Percentiles rank a stretch among this genome's conserved stretches.
phyloP scores from a whole-genome alignment of 2,329 filamentous ascomycete species.

The Scedosporium aurantiacum region DNA sequence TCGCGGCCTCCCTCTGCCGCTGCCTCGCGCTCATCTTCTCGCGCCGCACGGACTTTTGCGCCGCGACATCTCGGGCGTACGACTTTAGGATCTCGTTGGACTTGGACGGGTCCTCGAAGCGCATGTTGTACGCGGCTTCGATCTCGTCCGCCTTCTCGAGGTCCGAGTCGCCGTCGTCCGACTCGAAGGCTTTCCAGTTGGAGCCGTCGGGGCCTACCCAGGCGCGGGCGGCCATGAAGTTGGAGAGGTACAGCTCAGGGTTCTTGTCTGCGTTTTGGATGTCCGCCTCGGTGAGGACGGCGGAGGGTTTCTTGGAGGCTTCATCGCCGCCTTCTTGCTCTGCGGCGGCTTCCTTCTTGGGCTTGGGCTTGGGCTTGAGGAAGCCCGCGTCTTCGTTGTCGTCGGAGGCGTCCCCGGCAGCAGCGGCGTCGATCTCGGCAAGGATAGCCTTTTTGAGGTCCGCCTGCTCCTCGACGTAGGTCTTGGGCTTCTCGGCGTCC shows the following conservation, averaged over 20 bases:
- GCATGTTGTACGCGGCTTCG: conserved; percentile 88
- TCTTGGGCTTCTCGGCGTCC: conserved; percentile 41
- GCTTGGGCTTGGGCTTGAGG: conserved; percentile 51
- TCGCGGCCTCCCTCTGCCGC: conserved; percentile 67
- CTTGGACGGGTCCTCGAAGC: conserved; percentile 84
- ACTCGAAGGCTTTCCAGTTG: conserved; percentile 75
- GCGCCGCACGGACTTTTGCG: conserved; percentile 71
- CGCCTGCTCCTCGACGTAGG: conserved; percentile 83
- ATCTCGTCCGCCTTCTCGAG: conserved; percentile 70
- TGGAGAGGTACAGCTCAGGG: conserved; percentile 85
- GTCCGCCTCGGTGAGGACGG: conserved; percentile 45
- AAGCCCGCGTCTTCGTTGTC: conserved; percentile 40
- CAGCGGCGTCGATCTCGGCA: conserved; percentile 63
- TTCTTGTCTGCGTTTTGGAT: conserved; percentile 72
- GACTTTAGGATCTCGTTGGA: conserved; percentile 81
- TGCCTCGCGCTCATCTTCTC: conserved; percentile 70
- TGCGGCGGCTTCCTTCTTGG: conserved; percentile 35
- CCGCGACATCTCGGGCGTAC: conserved; percentile 77
- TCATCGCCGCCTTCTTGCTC: conserved; percentile 11
- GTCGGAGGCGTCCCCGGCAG: conserved; percentile 26
- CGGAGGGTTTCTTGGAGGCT: conserved; percentile 16
- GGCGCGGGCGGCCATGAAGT: conserved; percentile 84
- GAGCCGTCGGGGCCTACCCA: conserved; percentile 62
- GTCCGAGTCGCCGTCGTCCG: conserved; percentile 67
- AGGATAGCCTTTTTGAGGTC: conserved; percentile 68